Conservation (phyloP, 257 asterid genomes). For the Agastache rugosa region DNA sequence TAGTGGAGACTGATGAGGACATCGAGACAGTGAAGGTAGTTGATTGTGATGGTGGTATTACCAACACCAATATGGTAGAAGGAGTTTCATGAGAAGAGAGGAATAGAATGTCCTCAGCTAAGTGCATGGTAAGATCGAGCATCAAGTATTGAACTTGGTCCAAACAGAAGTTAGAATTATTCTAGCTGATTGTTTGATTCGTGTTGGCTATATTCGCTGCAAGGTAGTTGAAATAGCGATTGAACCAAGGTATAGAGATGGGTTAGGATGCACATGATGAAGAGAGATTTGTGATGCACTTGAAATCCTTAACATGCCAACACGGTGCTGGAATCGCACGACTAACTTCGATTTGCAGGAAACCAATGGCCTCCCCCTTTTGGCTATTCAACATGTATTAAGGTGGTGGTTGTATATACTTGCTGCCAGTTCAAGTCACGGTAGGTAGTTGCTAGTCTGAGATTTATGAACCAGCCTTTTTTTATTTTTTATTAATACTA, state of each 20-base stretch:
- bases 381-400: slow-evolving; percentile 25
- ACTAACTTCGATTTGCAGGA: slow-evolving; percentile 10
- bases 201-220: slow-evolving; percentile 4
- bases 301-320: not conserved
- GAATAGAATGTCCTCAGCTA: slow-evolving; percentile 17
- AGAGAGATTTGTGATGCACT: slow-evolving; percentile 9
- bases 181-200: slow-evolving; percentile 8
- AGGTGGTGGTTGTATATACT: slow-evolving; percentile 41
- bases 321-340: slow-evolving; percentile 3
- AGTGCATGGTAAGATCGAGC: not conserved
- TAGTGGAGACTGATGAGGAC: slow-evolving; percentile 43
- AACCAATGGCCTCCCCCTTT: not conserved
- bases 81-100: slow-evolving; percentile 41
- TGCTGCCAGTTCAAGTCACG: slow-evolving; percentile 20
- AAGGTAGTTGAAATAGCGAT: slow-evolving; percentile 12
- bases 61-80: slow-evolving; percentile 33
- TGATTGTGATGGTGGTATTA: slow-evolving; percentile 37
- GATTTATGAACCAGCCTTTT: slow-evolving; percentile 18
- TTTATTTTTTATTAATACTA: slow-evolving; percentile 26
- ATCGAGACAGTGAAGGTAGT: slow-evolving; percentile 40
- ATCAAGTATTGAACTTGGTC: not conserved
- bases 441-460: slow-evolving; percentile 31
- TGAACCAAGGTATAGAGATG: slow-evolving; percentile 23
- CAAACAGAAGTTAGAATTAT: not conserved
- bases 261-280: slow-evolving; percentile 2